Conservation (phyloP, 192 early-diverging fungal species). For the Podila epicladia region DNA sequence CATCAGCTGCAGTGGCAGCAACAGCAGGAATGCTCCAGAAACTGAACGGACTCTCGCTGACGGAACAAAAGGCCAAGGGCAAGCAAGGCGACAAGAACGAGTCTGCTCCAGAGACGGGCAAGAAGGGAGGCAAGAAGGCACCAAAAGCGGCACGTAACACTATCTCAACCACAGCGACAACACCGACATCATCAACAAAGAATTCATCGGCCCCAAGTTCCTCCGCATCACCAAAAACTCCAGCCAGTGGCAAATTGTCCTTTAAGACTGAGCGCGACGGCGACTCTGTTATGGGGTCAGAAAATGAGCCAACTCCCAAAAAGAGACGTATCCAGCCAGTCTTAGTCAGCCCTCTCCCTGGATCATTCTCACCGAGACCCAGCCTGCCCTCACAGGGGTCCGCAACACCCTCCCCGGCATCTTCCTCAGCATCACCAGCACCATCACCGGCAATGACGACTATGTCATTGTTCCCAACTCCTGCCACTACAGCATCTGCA, state of each 20-base stretch:
- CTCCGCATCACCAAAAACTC: neutral
- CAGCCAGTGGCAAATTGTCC: slow-evolving; percentile 1
- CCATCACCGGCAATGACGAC: neutral
- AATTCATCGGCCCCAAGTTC: neutral
- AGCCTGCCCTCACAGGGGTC: neutral
- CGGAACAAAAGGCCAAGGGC: slow-evolving; percentile 24
- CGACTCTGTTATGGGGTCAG: slow-evolving; percentile 26
- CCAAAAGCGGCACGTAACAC: neutral
- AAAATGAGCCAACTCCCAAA: slow-evolving; percentile 27
- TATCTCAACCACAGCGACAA: neutral
- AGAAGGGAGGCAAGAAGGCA: slow-evolving; percentile 5
- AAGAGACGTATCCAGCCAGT: slow-evolving; percentile 37
- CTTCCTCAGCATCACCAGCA: neutral
- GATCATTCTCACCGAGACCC: neutral
- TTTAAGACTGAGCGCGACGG: slow-evolving; percentile 43
- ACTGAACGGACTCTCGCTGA: slow-evolving; percentile 31
- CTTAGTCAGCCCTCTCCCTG: slow-evolving; percentile 29
- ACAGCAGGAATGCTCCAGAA: slow-evolving; percentile 46
- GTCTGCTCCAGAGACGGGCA: slow-evolving; percentile 17
- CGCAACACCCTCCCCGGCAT: neutral
- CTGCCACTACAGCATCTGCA: neutral
- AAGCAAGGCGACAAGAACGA: slow-evolving; percentile 21
- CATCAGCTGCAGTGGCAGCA: slow-evolving; percentile 26
- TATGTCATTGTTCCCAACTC: neutral
- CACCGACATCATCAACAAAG: neutral